Conservation (phyloP, 2,329 filamentous ascomycete genomes). For the Aureobasidium lini region DNA sequence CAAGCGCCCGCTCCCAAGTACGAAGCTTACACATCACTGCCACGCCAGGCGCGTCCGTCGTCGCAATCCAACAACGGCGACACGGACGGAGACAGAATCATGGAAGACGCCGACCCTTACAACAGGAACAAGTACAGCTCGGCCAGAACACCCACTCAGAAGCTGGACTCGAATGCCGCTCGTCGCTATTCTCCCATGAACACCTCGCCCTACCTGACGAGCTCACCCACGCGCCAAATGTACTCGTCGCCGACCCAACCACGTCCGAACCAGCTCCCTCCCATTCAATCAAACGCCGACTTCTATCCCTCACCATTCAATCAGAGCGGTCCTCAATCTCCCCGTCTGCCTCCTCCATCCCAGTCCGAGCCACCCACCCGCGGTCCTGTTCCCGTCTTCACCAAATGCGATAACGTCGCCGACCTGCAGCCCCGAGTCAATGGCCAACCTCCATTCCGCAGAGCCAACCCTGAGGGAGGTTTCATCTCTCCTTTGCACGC, state of each 20-base stretch:
- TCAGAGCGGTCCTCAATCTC: constrained; percentile 13
- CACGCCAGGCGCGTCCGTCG: background rate
- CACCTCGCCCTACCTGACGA: constrained; percentile 62
- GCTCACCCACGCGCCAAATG: constrained; percentile 65
- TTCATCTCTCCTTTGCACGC: constrained; percentile 98
- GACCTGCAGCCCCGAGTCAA: constrained; percentile 81
- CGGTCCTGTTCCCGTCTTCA: constrained; percentile 79
- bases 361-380: constrained; percentile 26
- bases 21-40: background rate
- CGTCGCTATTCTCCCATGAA: constrained; percentile 97
- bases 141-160: constrained; percentile 51
- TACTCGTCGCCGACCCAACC: constrained; percentile 48
- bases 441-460: constrained; percentile 77
- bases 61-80: constrained; percentile 21
- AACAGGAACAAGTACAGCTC: constrained; percentile 80
- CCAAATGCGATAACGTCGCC: constrained; percentile 61
- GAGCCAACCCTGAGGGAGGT: constrained; percentile 91
- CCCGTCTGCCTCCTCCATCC: constrained; percentile 13
- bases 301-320: constrained; percentile 31
- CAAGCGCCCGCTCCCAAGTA: background rate
- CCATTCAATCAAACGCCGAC: constrained; percentile 53
- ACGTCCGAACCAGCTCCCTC: constrained; percentile 61
- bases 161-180: constrained; percentile 62
- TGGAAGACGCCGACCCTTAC: constrained; percentile 87
- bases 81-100: constrained; percentile 44